A percentile compares a stretch with the other conserved stretches of the same genome.
phyloP scores from a whole-genome alignment of 2,329 filamentous ascomycete genomes.

The Epichloe hybrida region DNA sequence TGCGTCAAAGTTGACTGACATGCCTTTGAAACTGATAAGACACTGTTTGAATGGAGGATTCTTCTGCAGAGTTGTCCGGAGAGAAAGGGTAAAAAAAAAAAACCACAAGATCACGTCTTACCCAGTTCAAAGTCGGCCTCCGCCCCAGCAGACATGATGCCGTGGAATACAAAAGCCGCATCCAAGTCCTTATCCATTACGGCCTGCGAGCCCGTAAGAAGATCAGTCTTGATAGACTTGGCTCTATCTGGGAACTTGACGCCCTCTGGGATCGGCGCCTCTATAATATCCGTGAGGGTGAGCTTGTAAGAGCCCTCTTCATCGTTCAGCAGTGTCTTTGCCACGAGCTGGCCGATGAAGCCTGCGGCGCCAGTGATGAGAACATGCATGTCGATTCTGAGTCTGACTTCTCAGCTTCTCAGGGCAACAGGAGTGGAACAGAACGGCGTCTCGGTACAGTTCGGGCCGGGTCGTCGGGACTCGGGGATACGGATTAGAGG shows the following conservation, averaged over 20 bases:
- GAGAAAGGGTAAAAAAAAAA: background rate
- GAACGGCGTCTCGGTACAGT: too few relatives aligned
- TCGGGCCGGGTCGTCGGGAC: too few relatives aligned
- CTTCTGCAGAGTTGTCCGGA: background rate
- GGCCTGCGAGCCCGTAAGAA: background rate
- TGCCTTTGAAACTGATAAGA: slow-evolving; percentile 15
- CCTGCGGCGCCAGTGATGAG: slow-evolving; percentile 49
- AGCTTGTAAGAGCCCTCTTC: slow-evolving; percentile 23
- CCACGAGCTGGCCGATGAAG: slow-evolving; percentile 48
- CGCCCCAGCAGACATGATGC: slow-evolving; percentile 48
- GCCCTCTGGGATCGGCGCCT: slow-evolving; percentile 30
- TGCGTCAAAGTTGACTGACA: slow-evolving; percentile 43
- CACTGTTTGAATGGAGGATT: too few relatives aligned
- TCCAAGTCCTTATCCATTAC: slow-evolving; percentile 19
- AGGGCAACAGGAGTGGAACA: too few relatives aligned
- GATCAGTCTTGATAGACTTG: slow-evolving; percentile 7
- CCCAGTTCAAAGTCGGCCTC: slow-evolving; percentile 40
- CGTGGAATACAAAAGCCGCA: slow-evolving; percentile 44
- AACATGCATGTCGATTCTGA: slow-evolving; percentile 16
- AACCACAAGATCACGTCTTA: background rate
- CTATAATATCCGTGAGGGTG: slow-evolving; percentile 40
- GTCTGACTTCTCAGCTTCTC: too few relatives aligned
- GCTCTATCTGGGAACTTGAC: slow-evolving; percentile 17
- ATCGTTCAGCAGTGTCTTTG: slow-evolving; percentile 34
- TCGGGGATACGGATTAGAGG: background rate